Conservation (phyloP, 169 alveolate genomes). For the Plasmodium falciparum region DNA sequence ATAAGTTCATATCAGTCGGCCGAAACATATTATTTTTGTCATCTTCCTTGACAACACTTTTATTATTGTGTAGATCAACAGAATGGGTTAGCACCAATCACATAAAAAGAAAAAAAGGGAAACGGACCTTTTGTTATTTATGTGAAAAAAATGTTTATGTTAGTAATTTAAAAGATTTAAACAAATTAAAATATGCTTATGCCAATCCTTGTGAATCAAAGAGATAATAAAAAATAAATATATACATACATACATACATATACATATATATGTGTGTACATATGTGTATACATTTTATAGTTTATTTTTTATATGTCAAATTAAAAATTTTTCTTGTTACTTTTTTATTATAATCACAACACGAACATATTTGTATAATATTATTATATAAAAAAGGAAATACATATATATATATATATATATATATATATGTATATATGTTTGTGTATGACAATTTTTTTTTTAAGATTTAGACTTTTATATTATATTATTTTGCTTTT, state of each 20-base stretch:
- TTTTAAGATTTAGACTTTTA: no score
- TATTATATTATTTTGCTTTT: no score
- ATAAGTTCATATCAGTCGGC: conserved; percentile 58
- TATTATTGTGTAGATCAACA: conserved; percentile 55
- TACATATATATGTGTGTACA: neutral
- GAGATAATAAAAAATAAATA: conserved; percentile 17
- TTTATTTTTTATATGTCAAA: no score
- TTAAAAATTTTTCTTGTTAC: no score
- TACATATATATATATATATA: no score
- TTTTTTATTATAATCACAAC: no score
- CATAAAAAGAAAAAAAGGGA: conserved; percentile 69
- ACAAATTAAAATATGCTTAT: conserved; percentile 67
- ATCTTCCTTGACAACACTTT: conserved; percentile 52
- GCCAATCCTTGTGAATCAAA: conserved; percentile 72
- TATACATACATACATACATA: neutral
- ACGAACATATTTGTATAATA: no score
- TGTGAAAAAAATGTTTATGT: conserved; percentile 75
- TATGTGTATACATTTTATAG: neutral
- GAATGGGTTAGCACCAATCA: conserved; percentile 77
- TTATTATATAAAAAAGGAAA: no score
- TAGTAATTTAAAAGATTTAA: conserved; percentile 55
- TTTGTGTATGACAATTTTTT: no score
- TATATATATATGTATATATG: no score
- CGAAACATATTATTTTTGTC: conserved; percentile 67
- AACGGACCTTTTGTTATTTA: conserved; percentile 63